Percentiles rank a stretch among this genome's conserved stretches.
Conservation (phyloP, 768 basidiomycete species). For the Lactarius tabidus region DNA sequence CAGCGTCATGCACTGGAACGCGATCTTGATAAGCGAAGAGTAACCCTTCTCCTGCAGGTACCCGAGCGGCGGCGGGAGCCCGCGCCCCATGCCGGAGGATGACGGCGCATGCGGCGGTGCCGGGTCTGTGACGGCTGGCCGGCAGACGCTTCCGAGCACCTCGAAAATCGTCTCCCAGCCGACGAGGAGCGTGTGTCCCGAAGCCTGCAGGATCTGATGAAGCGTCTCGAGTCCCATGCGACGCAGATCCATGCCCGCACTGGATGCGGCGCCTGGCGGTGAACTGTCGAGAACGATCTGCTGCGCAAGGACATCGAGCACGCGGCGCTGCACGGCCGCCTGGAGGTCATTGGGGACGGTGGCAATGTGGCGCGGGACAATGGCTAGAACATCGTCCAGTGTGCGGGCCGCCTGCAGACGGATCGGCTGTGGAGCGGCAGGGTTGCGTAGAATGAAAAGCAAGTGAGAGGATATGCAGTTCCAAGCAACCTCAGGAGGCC, state of each 20-base stretch:
- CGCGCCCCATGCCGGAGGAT: conserved; percentile 29
- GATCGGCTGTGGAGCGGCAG: conserved; percentile 66
- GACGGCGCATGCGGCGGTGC: conserved; percentile 38
- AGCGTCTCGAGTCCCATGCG: conserved; percentile 87
- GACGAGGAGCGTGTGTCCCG: conserved; percentile 85
- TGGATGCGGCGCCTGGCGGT: conserved; percentile 33
- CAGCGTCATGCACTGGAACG: conserved; percentile 89
- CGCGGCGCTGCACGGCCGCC: conserved; percentile 70
- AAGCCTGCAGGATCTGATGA: conserved; percentile 84
- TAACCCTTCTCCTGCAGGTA: conserved; percentile 66
- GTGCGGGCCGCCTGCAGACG: conserved; percentile 87
- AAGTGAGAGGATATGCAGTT: conserved; percentile 75
- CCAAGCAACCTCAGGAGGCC: conserved; percentile 82
- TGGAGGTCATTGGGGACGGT: conserved; percentile 54
- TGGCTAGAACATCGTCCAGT: conserved; percentile 76
- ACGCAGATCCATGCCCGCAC: conserved; percentile 68
- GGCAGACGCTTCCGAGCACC: conserved; percentile 87
- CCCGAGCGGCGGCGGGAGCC: conserved; percentile 42
- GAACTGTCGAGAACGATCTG: conserved; percentile 55
- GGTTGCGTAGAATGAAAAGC: conserved; percentile 65
- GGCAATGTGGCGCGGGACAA: conserved; percentile 69
- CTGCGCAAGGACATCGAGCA: conserved; percentile 75
- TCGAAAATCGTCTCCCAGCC: conserved; percentile 95
- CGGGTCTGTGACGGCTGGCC: conserved; percentile 41
- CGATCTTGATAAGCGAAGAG: conserved; percentile 78